Percentiles rank a stretch among this genome's conserved stretches.
phyloP scores from a whole-genome alignment of 768 basidiomycete genomes.

The Rhodotorula kratochvilovae region DNA sequence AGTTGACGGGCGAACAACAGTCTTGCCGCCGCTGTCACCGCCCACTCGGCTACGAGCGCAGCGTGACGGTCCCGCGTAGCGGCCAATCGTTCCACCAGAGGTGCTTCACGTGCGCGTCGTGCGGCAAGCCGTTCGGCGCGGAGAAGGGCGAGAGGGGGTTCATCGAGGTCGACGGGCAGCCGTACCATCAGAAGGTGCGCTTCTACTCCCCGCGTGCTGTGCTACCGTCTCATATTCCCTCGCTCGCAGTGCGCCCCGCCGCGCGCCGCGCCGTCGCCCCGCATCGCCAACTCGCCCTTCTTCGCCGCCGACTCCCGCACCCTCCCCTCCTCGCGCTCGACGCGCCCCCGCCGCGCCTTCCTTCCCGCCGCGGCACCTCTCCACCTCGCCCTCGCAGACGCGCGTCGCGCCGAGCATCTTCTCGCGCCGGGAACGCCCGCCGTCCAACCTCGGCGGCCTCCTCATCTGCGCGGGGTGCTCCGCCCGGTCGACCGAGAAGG shows the following conservation, averaged over 20 bases:
- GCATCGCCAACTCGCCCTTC: constrained; percentile 12
- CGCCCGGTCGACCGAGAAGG: constrained; percentile 26
- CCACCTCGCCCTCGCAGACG: neutral
- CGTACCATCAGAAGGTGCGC: constrained; percentile 24
- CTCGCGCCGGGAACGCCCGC: constrained; percentile 18
- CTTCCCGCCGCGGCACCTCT: neutral
- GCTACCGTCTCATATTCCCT: neutral
- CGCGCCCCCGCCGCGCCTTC: neutral
- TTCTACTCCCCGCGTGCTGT: neutral
- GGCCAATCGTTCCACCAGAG: constrained; percentile 19
- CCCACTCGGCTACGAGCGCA: constrained; percentile 3
- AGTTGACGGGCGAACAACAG: neutral
- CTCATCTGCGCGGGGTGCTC: constrained; percentile 30
- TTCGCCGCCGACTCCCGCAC: neutral
- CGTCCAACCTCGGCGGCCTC: constrained; percentile 24
- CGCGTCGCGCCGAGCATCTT: constrained; percentile 10
- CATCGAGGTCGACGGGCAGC: constrained; percentile 11
- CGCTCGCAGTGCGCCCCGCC: neutral
- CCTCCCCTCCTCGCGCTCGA: neutral
- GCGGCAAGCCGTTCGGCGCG: neutral
- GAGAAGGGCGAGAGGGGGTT: constrained; percentile 6
- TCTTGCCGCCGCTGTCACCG: constrained; percentile 3
- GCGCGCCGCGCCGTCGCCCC: neutral
- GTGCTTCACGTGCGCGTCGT: constrained; percentile 27
- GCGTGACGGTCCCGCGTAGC: constrained; percentile 20